These are phyloP conservation scores for Boechera divaricarpa DNA, from an alignment of 345 rosid genomes.

Conservation along the genomic window DNA sequence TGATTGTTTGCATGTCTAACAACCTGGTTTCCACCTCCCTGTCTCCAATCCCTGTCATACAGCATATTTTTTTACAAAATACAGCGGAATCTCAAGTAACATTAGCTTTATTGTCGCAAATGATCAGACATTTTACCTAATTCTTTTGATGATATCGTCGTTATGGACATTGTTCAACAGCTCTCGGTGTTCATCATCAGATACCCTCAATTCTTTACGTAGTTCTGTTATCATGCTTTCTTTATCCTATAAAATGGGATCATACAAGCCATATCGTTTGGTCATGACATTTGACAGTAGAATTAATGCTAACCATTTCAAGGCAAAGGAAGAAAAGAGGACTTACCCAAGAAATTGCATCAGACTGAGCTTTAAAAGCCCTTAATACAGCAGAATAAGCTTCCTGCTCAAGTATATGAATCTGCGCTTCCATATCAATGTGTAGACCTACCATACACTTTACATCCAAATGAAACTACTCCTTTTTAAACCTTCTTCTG, in stretches of 20 bases:
- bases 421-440: slow-evolving; percentile 75
- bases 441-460: slow-evolving; percentile 35
- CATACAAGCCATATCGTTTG: slow-evolving; percentile 5
- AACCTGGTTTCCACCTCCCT: slow-evolving; percentile 64
- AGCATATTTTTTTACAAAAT: slow-evolving; percentile 16
- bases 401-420: slow-evolving; percentile 92
- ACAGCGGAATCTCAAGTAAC: not conserved
- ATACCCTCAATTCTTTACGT: slow-evolving; percentile 87
- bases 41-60: slow-evolving; percentile 81
- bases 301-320: not conserved
- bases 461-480: slow-evolving; percentile 17
- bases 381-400: slow-evolving; percentile 89
- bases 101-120: not conserved
- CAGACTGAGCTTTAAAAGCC: slow-evolving; percentile 95
- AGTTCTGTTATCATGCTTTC: slow-evolving; percentile 89
- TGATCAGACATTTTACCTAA: slow-evolving; percentile 56
- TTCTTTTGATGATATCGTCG: slow-evolving; percentile 74
- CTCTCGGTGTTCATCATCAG: slow-evolving; percentile 94
- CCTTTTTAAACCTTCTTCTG: slow-evolving; percentile 25
- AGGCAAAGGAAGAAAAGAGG: slow-evolving; percentile 3
- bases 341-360: slow-evolving; percentile 91
- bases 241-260: slow-evolving; percentile 64
- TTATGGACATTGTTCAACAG: slow-evolving; percentile 72
- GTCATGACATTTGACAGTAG: not conserved
- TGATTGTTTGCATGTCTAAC: slow-evolving; percentile 49